phyloP scores from a whole-genome alignment of 1,284 basidiomycete species.

The Xerocomus minutiporus region DNA sequence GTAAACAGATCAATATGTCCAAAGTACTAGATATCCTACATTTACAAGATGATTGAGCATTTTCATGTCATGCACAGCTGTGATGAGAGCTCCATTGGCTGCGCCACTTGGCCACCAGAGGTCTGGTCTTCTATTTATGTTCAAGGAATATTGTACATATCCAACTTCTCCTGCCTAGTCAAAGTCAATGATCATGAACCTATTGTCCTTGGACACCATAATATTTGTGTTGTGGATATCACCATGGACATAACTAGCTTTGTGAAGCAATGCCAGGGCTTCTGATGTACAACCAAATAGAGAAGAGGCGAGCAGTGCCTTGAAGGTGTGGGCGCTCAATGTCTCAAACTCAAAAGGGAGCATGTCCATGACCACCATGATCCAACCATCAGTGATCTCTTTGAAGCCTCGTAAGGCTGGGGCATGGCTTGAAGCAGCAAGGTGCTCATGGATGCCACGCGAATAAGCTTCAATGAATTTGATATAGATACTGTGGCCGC shows the following conservation, averaged over 20 bases:
- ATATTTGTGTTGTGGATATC: neutral
- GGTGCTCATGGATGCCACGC: too few species aligned
- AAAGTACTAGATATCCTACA: too few species aligned
- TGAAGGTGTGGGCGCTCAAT: neutral
- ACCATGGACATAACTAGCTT: neutral
- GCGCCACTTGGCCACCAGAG: too few species aligned
- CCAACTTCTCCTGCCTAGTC: neutral
- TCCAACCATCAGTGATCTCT: neutral
- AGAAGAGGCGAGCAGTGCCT: neutral
- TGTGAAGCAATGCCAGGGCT: neutral
- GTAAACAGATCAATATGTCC: too few species aligned
- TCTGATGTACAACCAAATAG: neutral
- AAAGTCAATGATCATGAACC: neutral
- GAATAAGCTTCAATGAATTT: too few species aligned
- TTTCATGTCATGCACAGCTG: too few species aligned
- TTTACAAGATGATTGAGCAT: too few species aligned
- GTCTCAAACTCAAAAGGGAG: neutral
- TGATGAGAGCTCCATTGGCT: too few species aligned
- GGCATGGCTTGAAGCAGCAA: neutral
- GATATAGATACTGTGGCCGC: too few species aligned
- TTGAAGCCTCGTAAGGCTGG: neutral
- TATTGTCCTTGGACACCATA: neutral
- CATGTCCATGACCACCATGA: neutral
- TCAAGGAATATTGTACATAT: neutral
- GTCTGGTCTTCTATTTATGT: neutral